Conservation (phyloP, 1,139 yeast species). For the Saccharomyces hybrid region DNA sequence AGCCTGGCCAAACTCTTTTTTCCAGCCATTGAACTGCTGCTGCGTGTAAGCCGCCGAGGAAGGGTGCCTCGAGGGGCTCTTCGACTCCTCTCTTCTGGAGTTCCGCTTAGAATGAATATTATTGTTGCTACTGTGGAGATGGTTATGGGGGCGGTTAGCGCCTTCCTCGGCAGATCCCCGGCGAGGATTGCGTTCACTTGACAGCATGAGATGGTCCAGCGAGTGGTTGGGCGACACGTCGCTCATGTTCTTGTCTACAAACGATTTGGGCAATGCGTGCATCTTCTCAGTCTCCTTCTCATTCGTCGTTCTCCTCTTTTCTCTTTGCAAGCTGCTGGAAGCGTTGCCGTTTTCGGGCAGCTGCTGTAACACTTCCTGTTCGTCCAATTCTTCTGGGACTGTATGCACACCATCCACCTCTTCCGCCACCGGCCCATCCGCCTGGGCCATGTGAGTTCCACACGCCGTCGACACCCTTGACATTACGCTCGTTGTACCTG, state of each 20-base stretch:
- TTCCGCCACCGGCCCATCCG: background rate
- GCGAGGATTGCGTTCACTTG: background rate
- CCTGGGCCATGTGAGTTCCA: background rate
- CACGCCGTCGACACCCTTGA: background rate
- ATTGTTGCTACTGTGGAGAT: background rate
- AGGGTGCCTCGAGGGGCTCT: slow-evolving; percentile 8
- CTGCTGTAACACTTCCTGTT: background rate
- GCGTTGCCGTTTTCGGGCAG: background rate
- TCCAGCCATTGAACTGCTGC: slow-evolving; percentile 22
- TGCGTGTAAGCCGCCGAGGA: slow-evolving; percentile 5
- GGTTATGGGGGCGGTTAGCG: background rate
- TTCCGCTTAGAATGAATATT: background rate
- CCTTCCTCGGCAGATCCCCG: background rate
- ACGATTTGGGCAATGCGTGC: background rate
- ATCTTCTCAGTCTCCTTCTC: background rate
- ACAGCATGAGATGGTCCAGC: background rate
- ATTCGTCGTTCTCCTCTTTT: background rate
- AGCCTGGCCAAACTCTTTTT: slow-evolving; percentile 27
- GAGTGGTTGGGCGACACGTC: background rate
- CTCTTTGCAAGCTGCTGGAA: background rate
- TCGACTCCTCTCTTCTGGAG: background rate
- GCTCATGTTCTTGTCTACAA: background rate
- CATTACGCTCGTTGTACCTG: background rate
- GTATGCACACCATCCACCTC: background rate
- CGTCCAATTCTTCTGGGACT: background rate